Evolutionary conservation across 2,329 filamentous ascomycete species (phyloP), one percentile per base, ranked within the genome.

Genomic region (Exophiala oligosperma): DNA sequence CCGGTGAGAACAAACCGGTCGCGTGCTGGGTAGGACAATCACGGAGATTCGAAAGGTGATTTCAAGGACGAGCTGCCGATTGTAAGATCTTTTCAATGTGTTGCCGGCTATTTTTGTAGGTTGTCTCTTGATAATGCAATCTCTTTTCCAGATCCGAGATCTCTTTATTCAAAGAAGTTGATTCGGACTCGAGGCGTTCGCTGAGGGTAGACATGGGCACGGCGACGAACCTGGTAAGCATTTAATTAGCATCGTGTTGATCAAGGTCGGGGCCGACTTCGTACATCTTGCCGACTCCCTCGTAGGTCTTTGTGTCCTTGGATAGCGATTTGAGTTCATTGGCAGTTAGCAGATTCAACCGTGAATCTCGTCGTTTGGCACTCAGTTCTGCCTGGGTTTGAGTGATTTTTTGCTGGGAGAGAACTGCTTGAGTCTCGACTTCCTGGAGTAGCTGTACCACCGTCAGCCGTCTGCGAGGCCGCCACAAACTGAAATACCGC

Each of bases 241-340:
- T 38, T 2, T 37, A 32, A 48, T 62, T 35, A 62, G 51, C 21
- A 37, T 7, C 35, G 2, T 21, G 4, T n/a, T 52, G 54, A 51
- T 35, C 32, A 21, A n/a, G 23, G 40, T 44, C 35, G 11, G 14
- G 37, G 23, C 32, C 24, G 21, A 53, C 37, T 54, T 76, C 87
- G 69, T 75, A 97, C 94, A 99, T 97, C 78, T 97, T 99, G 52
- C 94, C 94, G 9, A 97, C 89, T 4, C 93, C 93, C 76, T 97
- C 93, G 69, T 97, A 99, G 28, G 96, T 85, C 32, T 87, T 87
- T 0, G 91, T 94, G 49, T 88, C 84, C 17, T 83, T 73, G 3
- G 92, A 88, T 60, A 99, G 76, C 5, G 84, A 82, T n/a, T 85
- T 83, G 50, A 97, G 81, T 75, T 99, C 94, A 64, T 83, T 90